Percentiles rank a stretch among this genome's conserved stretches.
These are phyloP conservation scores for Hanseniaspora vineae DNA, from an alignment of 805 yeast genomes.

Conservation along the genomic window DNA sequence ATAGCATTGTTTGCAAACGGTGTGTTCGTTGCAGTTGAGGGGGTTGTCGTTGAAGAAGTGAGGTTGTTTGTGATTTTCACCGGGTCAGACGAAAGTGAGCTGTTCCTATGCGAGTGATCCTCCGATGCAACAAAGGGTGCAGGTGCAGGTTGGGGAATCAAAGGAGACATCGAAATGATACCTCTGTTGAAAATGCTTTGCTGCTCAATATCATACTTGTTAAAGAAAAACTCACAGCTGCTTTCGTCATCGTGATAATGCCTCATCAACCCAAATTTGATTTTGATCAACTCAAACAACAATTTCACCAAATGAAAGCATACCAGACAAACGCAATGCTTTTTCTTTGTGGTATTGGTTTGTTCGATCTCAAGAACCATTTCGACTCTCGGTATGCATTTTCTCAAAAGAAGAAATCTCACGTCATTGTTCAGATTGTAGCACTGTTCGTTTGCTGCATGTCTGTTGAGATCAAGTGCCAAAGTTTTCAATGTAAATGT, in stretches of 20 bases:
- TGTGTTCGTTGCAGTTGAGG: too few species aligned
- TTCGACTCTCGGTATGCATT: conserved; percentile 21
- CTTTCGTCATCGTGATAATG: background rate
- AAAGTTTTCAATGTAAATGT: conserved; percentile 39
- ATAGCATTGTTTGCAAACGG: too few species aligned
- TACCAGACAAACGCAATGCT: conserved; percentile 22
- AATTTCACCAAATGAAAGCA: conserved; percentile 23
- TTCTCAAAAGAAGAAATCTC: conserved; percentile 20
- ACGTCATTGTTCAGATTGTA: conserved; percentile 23
- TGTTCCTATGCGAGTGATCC: too few species aligned
- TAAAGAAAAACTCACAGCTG: conserved; percentile 2
- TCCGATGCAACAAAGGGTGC: background rate
- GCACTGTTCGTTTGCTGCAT: conserved; percentile 14
- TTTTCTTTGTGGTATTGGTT: background rate
- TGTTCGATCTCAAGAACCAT: conserved; percentile 4
- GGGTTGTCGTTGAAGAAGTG: too few species aligned
- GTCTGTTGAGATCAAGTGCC: conserved; percentile 35
- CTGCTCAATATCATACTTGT: conserved; percentile 7
- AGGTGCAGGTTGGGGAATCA: conserved; percentile 1
- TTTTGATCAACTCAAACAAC: conserved; percentile 20
- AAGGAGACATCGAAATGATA: conserved; percentile 6
- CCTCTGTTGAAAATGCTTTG: conserved; percentile 1
- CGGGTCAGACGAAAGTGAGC: too few species aligned
- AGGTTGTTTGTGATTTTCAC: too few species aligned
- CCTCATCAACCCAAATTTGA: conserved; percentile 13